Evolutionary conservation across 2,329 filamentous ascomycete species (phyloP).

Genomic region (Penicillium vulpinum): DNA sequence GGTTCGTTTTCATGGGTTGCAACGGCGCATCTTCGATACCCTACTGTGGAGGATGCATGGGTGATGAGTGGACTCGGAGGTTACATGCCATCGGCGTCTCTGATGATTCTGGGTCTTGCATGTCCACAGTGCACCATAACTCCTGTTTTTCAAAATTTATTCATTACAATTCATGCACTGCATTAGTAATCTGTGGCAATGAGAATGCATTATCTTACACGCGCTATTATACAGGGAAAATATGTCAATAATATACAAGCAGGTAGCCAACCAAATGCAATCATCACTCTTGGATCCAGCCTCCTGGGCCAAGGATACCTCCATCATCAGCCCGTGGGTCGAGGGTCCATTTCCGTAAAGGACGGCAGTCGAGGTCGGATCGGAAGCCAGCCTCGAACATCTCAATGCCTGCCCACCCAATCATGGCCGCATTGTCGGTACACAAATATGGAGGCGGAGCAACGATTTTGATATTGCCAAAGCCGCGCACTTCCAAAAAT

Average conservation of each 20-base stretch:
- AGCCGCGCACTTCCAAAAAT: constrained; percentile 68
- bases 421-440: constrained; percentile 97
- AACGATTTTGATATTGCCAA: constrained; percentile 59
- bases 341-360: constrained; percentile 72
- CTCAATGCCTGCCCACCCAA: constrained; percentile 88
- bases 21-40: constrained; percentile 31
- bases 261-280: constrained; percentile 24
- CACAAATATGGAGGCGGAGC: constrained; percentile 78
- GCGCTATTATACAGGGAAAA: background rate
- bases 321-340: constrained; percentile 62
- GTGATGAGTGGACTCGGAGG: constrained; percentile 20
- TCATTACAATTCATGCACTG: constrained; percentile 2
- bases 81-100: constrained; percentile 28
- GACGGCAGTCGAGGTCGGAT: constrained; percentile 60
- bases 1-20: constrained; percentile 25
- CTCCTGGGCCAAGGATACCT: constrained; percentile 64
- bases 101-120: constrained; percentile 16
- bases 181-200: background rate
- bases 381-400: constrained; percentile 81
- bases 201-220: constrained; percentile 2
- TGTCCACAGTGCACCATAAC: constrained; percentile 12
- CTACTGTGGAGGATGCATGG: constrained; percentile 25
- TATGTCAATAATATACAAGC: constrained; percentile 26
- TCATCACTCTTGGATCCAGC: constrained; percentile 49
- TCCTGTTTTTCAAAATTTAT: background rate